phyloP scores from a whole-genome alignment of 2,329 filamentous ascomycete species.

The Exophiala bonariae region DNA sequence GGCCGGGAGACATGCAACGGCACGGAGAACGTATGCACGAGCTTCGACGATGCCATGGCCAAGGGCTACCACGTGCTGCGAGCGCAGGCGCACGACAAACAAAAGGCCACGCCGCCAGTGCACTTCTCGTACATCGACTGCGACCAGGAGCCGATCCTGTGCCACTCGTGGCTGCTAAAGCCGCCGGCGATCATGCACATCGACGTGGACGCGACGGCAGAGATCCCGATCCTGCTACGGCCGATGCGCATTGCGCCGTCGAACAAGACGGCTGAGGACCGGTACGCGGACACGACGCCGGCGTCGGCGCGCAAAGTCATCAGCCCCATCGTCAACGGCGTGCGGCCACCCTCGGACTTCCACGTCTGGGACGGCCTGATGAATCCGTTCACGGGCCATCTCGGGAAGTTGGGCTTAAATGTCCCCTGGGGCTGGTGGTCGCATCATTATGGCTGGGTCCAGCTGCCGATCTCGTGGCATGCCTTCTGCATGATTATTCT shows the following conservation, averaged over 20 bases:
- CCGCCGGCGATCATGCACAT: slow-evolving; percentile 8
- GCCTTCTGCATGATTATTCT: background rate
- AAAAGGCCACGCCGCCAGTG: background rate
- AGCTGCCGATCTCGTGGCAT: slow-evolving; percentile 5
- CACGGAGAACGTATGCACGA: slow-evolving; percentile 1
- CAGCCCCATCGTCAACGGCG: slow-evolving; percentile 4
- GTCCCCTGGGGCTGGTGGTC: background rate
- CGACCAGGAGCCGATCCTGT: slow-evolving; percentile 4
- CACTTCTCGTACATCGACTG: slow-evolving; percentile 3
- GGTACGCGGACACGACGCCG: background rate
- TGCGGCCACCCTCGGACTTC: background rate
- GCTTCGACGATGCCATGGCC: slow-evolving; percentile 2
- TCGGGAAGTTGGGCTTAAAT: slow-evolving; percentile 1
- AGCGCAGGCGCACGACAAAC: background rate
- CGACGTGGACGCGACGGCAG: background rate
- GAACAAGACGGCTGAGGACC: background rate
- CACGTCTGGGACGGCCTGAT: slow-evolving; percentile 4
- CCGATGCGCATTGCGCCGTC: background rate
- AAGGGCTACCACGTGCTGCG: background rate
- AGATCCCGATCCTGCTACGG: slow-evolving; percentile 1
- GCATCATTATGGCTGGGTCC: slow-evolving; percentile 5
- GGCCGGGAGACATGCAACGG: background rate
- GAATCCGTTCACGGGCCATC: slow-evolving; percentile 4
- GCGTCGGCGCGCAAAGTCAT: background rate
- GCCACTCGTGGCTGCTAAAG: slow-evolving; percentile 4